Percentiles rank a stretch among this genome's conserved stretches.
phyloP scores from a whole-genome alignment of 2,329 filamentous ascomycete genomes.

The Dothideomycetes sp. region DNA sequence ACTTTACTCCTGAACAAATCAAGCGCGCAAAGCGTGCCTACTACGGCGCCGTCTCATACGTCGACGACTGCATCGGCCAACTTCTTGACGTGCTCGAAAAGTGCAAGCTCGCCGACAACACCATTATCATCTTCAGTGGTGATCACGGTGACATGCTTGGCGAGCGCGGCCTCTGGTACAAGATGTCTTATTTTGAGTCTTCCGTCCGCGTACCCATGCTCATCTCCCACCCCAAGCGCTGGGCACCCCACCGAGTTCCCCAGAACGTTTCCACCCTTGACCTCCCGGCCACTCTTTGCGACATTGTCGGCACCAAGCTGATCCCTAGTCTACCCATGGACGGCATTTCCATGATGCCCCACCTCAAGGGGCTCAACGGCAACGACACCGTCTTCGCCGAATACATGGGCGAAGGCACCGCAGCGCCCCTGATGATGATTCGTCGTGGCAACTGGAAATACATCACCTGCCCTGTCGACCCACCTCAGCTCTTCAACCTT shows the following conservation, averaged over 20 bases:
- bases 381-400: constrained; percentile 88
- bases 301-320: constrained; percentile 63
- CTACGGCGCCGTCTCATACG: constrained; percentile 86
- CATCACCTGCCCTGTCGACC: constrained; percentile 72
- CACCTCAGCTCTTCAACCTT: constrained; percentile 76
- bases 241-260: constrained; percentile 62
- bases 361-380: constrained; percentile 54
- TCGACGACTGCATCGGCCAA: constrained; percentile 83
- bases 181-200: constrained; percentile 94
- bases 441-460: constrained; percentile 84
- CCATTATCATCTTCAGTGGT: constrained; percentile 83
- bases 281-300: constrained; percentile 78
- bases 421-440: constrained; percentile 90
- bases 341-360: constrained; percentile 69
- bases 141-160: constrained; percentile 96
- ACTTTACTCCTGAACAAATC: constrained; percentile 77
- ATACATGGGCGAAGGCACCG: constrained; percentile 87
- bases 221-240: constrained; percentile 67
- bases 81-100: constrained; percentile 67
- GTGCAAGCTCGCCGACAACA: constrained; percentile 71
- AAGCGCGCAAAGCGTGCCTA: constrained; percentile 78
- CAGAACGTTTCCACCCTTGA: constrained; percentile 88
- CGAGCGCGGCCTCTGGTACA: constrained; percentile 88
- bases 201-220: constrained; percentile 83
- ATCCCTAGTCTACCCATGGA: constrained; percentile 70